phyloP scores from a whole-genome alignment of 306 rosid species.

The Citrullus amarus region DNA sequence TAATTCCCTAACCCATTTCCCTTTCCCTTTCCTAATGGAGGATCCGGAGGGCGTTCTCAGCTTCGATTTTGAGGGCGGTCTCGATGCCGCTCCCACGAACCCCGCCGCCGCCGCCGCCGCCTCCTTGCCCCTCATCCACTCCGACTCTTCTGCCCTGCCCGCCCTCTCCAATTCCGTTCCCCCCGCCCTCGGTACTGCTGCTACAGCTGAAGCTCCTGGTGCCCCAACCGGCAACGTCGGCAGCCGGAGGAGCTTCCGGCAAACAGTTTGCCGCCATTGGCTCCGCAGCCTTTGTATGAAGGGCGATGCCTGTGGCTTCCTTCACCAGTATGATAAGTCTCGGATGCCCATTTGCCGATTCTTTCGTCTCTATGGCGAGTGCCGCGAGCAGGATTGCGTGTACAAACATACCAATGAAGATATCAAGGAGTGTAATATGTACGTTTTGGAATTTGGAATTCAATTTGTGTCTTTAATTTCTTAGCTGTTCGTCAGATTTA shows the following conservation, averaged over 20 bases:
- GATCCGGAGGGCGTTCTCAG: conserved; percentile 93
- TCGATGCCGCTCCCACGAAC: conserved; percentile 41
- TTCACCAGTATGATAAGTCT: conserved; percentile 92
- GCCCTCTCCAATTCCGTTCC: conserved; percentile 6
- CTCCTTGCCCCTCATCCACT: conserved; percentile 29
- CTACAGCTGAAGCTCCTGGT: conserved; percentile 2
- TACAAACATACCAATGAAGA: conserved; percentile 96
- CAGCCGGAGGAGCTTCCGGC: conserved; percentile 81
- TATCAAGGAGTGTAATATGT: conserved; percentile 98
- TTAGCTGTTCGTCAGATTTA: neutral
- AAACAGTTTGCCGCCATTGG: conserved; percentile 99
- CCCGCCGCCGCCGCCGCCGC: conserved; percentile 21
- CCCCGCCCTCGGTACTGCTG: conserved; percentile 1
- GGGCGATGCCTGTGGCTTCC: conserved; percentile 96
- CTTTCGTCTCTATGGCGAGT: conserved; percentile 83
- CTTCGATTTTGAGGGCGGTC: conserved; percentile 98
- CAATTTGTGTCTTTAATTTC: neutral
- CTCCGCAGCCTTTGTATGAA: conserved; percentile 90
- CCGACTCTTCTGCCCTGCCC: conserved; percentile 30
- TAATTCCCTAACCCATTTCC: neutral
- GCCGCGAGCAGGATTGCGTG: conserved; percentile 96
- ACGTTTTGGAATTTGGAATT: conserved; percentile 8
- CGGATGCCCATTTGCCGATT: conserved; percentile 96
- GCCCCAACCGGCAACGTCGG: conserved; percentile 15
- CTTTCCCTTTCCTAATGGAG: conserved; percentile 40